phyloP scores from a whole-genome alignment of 2,329 filamentous ascomycete genomes.

The Alternaria alternata region DNA sequence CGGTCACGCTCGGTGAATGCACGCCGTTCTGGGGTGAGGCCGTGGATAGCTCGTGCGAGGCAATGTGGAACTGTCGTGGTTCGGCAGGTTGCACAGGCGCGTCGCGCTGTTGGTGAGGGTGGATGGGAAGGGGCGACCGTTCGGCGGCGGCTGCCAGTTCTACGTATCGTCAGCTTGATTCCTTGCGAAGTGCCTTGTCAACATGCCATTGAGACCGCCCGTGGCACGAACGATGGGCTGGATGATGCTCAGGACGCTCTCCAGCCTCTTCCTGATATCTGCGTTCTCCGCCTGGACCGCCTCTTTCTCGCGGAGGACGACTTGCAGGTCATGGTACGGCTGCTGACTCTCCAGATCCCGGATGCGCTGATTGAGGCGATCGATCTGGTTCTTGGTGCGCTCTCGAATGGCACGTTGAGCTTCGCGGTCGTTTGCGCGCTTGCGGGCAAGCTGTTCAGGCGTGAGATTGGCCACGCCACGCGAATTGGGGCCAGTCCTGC shows the following conservation, averaged over 20 bases:
- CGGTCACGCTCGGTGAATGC: slow-evolving; percentile 37
- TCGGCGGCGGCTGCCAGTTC: slow-evolving; percentile 60
- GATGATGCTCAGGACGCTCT: slow-evolving; percentile 69
- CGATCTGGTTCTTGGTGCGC: slow-evolving; percentile 81
- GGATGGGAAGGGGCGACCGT: slow-evolving; percentile 54
- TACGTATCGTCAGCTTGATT: slow-evolving; percentile 30
- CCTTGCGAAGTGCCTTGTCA: not conserved
- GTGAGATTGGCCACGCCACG: slow-evolving; percentile 88
- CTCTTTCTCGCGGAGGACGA: slow-evolving; percentile 77
- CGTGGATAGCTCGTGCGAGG: slow-evolving; percentile 28
- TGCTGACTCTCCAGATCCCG: slow-evolving; percentile 79
- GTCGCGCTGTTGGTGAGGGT: slow-evolving; percentile 23
- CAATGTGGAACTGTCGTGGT: slow-evolving; percentile 33
- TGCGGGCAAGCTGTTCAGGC: slow-evolving; percentile 86
- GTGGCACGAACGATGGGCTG: slow-evolving; percentile 63
- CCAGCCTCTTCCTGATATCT: slow-evolving; percentile 75
- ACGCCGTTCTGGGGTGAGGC: slow-evolving; percentile 32
- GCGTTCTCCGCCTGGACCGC: slow-evolving; percentile 79
- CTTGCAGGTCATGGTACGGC: slow-evolving; percentile 84
- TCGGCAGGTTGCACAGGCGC: slow-evolving; percentile 22
- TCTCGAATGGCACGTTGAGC: slow-evolving; percentile 86
- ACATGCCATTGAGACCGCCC: slow-evolving; percentile 57
- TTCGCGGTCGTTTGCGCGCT: slow-evolving; percentile 89
- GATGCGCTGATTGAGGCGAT: slow-evolving; percentile 75
- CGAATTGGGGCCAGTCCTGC: slow-evolving; percentile 55